Conservation (phyloP, 768 basidiomycete genomes). For the Tulasnella sp. region DNA sequence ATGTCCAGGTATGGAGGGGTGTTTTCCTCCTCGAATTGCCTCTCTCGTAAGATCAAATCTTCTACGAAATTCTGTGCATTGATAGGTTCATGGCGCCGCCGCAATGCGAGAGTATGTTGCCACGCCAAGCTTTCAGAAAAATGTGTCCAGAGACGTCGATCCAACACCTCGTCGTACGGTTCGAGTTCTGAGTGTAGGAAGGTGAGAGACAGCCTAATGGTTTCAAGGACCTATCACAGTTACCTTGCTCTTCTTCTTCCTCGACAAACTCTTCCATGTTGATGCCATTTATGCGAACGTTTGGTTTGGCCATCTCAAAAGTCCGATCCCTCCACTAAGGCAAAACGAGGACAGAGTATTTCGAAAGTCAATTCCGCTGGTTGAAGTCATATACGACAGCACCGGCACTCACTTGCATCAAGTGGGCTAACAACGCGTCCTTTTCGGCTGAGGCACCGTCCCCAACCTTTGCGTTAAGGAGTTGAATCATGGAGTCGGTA, state of each 20-base stretch:
- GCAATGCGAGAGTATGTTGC: conserved; percentile 26
- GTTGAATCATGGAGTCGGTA: neutral
- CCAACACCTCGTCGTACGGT: conserved; percentile 34
- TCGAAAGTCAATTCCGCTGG: neutral
- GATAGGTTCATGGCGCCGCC: conserved; percentile 27
- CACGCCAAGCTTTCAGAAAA: conserved; percentile 26
- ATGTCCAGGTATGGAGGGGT: conserved; percentile 3
- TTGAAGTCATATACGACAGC: neutral
- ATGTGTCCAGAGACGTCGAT: conserved; percentile 29
- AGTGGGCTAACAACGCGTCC: conserved; percentile 15
- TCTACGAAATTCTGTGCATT: conserved; percentile 27
- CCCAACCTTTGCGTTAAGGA: conserved; percentile 3
- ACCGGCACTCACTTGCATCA: conserved; percentile 11
- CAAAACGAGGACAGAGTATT: neutral
- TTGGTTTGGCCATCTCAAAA: conserved; percentile 29
- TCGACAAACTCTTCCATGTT: conserved; percentile 31
- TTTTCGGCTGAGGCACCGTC: neutral
- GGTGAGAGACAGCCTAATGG: neutral
- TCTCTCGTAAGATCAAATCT: conserved; percentile 24
- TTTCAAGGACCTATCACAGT: neutral
- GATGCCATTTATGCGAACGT: conserved; percentile 33
- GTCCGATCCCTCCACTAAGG: conserved; percentile 26
- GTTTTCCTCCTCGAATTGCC: conserved; percentile 5
- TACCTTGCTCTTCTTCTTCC: conserved; percentile 18
- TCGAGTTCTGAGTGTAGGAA: conserved; percentile 28